Base-by-base conservation (phyloP, 2,329 filamentous ascomycete species). In the Immersiporthe knoxdaviesiana region DNA sequence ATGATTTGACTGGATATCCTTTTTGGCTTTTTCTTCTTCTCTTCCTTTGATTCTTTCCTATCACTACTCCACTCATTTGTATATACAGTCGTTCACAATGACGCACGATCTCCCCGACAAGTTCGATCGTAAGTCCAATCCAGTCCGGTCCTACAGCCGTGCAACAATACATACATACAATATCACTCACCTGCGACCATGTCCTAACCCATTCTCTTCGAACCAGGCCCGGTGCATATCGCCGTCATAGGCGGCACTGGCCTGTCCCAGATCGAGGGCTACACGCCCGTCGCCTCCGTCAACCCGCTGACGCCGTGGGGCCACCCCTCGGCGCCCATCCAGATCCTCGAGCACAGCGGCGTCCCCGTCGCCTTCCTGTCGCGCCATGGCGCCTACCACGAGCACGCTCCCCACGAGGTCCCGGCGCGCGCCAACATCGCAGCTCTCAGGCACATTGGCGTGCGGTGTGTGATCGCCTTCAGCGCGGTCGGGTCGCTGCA, bases 201-300 rank as follows among this genome's bases (percentile, higher is more conserved):
- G 54, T 35, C 14, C 64, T 68, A 65, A 71, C 66, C 67, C 56
- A 66, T 65, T 61, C 35, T 41, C 32, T 27, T 58, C 47, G 21
- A 58, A 4, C 54, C 70, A 91, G 90, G 85, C 66, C 87, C 90
- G 66, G 90, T 97, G 76, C 88, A 90, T 74, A 96, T 97, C 77
- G 95, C 92, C 78, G 92, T 97, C 67, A 94, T 97, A 74, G 94
- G 94, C 80, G 96, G 96, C 75, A 99, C 96, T 52, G 96, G 96
- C 67, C 91, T 99, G 72, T 90, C 91, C 79, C 90, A 93, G 74
- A 91, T 99, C 74, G 91, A 93, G 37, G 91, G 91, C 81, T 98
- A 96, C 85, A 91, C 89, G 27, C 92, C 93, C 76, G 90, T 97
- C 72, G 94, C 95, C 35, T 87, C 87, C 37, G 83, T 99, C 74